Evolutionary conservation across 2,329 filamentous ascomycete species (phyloP).

Genomic region (Diplocarpon mali): DNA sequence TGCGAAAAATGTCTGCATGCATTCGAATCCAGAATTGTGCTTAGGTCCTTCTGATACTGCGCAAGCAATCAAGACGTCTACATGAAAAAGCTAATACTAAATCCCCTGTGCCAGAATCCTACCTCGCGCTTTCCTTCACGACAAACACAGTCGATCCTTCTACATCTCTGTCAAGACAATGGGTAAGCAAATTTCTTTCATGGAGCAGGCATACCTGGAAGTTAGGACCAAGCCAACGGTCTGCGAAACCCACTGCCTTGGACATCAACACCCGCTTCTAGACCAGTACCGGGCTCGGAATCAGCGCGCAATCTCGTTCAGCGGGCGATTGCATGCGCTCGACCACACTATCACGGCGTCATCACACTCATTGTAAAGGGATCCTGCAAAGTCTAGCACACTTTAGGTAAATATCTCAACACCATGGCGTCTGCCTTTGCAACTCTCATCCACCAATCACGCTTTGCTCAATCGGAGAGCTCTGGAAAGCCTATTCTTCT

Average conservation of each 20-base stretch:
- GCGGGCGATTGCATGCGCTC: slow-evolving; percentile 15
- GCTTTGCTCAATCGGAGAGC: slow-evolving; percentile 13
- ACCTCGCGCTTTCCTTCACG: slow-evolving; percentile 16
- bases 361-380: slow-evolving; percentile 6
- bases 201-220: slow-evolving; percentile 8
- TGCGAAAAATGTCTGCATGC: slow-evolving; percentile 4
- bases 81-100: slow-evolving; percentile 18
- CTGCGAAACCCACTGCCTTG: background rate
- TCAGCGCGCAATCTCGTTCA: slow-evolving; percentile 3
- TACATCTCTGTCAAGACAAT: slow-evolving; percentile 22
- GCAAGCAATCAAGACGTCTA: slow-evolving; percentile 5
- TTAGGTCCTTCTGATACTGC: slow-evolving; percentile 1
- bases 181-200: slow-evolving; percentile 26
- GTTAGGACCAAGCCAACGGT: background rate
- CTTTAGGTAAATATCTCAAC: slow-evolving; percentile 4
- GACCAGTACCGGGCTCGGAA: slow-evolving; percentile 4
- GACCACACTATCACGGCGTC: slow-evolving; percentile 5
- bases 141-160: slow-evolving; percentile 26
- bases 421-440: slow-evolving; percentile 17
- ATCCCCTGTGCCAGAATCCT: slow-evolving; percentile 10
- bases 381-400: slow-evolving; percentile 3
- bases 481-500: slow-evolving; percentile 7
- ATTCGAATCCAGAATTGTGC: background rate
- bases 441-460: slow-evolving; percentile 14
- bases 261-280: slow-evolving; percentile 2